phyloP scores from a whole-genome alignment of 1,139 yeast species.

The Taphrina betulina region DNA sequence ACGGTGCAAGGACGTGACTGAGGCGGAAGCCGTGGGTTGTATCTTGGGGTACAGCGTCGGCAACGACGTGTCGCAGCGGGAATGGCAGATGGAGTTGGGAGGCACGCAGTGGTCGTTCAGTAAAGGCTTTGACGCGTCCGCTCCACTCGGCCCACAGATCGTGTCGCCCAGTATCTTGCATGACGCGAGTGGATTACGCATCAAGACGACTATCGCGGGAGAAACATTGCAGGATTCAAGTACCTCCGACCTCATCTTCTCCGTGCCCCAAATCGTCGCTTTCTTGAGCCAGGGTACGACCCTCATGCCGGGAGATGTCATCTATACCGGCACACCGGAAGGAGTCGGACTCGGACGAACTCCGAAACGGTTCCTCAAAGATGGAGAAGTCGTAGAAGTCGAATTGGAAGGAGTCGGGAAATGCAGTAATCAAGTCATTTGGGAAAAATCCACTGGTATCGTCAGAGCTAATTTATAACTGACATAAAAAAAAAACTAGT shows the following conservation, averaged over 20 bases:
- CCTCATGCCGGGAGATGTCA: conserved; percentile 82
- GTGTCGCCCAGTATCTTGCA: neutral
- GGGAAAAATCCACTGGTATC: neutral
- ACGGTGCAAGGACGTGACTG: conserved; percentile 49
- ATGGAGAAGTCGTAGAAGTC: conserved; percentile 11
- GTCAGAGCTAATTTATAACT: neutral
- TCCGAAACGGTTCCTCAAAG: neutral
- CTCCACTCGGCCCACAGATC: conserved; percentile 12
- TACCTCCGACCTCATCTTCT: conserved; percentile 54
- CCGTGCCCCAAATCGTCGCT: conserved; percentile 50
- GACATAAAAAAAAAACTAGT: neutral
- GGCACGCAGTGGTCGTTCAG: conserved; percentile 22
- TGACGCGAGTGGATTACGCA: conserved; percentile 44
- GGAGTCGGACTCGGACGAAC: conserved; percentile 1
- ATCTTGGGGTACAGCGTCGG: conserved; percentile 57
- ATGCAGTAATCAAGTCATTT: neutral
- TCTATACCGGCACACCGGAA: conserved; percentile 86
- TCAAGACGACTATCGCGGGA: conserved; percentile 50
- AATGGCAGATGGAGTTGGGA: neutral
- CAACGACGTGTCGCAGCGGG: conserved; percentile 44
- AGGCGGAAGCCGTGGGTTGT: conserved; percentile 50
- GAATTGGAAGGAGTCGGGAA: conserved; percentile 3
- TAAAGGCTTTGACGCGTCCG: conserved; percentile 1
- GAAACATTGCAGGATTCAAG: conserved; percentile 50
- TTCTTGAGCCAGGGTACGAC: conserved; percentile 61